A percentile compares a stretch with the other conserved stretches of the same genome.
phyloP scores from a whole-genome alignment of 2,329 filamentous ascomycete genomes.

The Calonectria hawksworthii region DNA sequence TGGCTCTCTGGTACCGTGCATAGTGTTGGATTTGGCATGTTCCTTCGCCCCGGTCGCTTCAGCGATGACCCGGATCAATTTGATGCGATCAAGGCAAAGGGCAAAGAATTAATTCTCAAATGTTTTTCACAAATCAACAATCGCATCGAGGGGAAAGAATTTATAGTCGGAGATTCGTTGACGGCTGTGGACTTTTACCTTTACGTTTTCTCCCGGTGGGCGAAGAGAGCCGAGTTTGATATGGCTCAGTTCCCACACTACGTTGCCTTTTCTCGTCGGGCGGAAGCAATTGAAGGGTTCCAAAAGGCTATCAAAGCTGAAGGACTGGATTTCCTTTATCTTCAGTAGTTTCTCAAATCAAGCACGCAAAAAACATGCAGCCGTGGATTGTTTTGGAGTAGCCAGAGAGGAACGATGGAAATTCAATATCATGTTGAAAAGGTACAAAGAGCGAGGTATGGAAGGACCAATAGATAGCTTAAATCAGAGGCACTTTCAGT shows the following conservation, averaged over 20 bases:
- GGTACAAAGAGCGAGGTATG: neutral
- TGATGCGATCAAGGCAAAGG: slow-evolving; percentile 17
- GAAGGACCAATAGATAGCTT: neutral
- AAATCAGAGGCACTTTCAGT: too few species aligned
- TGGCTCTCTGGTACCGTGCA: slow-evolving; percentile 52
- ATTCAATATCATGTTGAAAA: neutral
- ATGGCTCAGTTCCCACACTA: slow-evolving; percentile 26
- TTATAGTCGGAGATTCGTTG: slow-evolving; percentile 25
- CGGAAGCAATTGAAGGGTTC: slow-evolving; percentile 27
- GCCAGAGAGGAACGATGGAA: neutral
- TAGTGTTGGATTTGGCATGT: slow-evolving; percentile 43
- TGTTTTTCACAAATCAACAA: slow-evolving; percentile 25
- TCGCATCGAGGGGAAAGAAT: neutral
- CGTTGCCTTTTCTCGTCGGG: neutral
- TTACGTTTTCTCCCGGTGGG: slow-evolving; percentile 41
- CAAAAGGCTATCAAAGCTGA: slow-evolving; percentile 22
- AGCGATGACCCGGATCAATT: slow-evolving; percentile 31
- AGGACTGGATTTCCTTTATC: slow-evolving; percentile 7
- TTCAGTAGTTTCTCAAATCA: neutral
- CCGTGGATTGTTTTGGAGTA: neutral
- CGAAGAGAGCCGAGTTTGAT: slow-evolving; percentile 15
- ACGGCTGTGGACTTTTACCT: slow-evolving; percentile 38
- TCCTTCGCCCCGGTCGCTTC: slow-evolving; percentile 46
- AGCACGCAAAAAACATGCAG: neutral
- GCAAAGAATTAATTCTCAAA: neutral